These are phyloP conservation scores for Fusarium circinatum DNA, from an alignment of 2,329 filamentous ascomycete genomes.

Conservation along the genomic window DNA sequence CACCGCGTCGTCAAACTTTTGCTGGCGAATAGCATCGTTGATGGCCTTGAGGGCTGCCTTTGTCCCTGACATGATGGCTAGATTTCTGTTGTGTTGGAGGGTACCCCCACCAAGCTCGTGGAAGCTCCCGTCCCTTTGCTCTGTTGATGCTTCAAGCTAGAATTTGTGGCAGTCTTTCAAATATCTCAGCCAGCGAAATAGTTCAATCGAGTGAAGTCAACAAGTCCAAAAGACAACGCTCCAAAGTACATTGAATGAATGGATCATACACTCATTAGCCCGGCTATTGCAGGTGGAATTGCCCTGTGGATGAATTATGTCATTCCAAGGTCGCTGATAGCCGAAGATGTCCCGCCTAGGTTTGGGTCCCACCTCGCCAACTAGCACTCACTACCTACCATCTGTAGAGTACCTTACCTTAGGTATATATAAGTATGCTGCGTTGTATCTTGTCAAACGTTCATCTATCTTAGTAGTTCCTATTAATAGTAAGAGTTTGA, in stretches of 20 bases:
- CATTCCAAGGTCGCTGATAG: slow-evolving; percentile 11
- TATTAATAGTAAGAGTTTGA: neutral
- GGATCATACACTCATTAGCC: slow-evolving; percentile 11
- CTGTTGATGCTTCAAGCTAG: neutral
- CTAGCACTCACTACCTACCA: neutral
- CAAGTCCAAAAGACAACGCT: neutral
- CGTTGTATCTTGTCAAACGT: neutral
- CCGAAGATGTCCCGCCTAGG: slow-evolving; percentile 22
- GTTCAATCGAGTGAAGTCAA: neutral
- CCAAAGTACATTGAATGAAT: slow-evolving; percentile 2
- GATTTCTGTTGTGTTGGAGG: slow-evolving; percentile 18
- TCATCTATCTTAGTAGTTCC: neutral
- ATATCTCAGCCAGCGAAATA: neutral
- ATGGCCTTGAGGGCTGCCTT: slow-evolving; percentile 86
- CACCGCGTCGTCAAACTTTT: slow-evolving; percentile 81
- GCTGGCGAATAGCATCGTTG: slow-evolving; percentile 78
- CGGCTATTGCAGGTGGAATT: slow-evolving; percentile 13
- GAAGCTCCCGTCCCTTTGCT: neutral
- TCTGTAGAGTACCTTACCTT: neutral
- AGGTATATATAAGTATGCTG: neutral
- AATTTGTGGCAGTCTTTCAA: neutral
- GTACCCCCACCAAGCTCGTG: slow-evolving; percentile 32
- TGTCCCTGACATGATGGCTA: slow-evolving; percentile 59
- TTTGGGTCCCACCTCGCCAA: neutral
- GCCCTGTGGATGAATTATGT: slow-evolving; percentile 27